phyloP scores from a whole-genome alignment of 108 stramenopile species.

The Pseudonitzschia multiseries region DNA sequence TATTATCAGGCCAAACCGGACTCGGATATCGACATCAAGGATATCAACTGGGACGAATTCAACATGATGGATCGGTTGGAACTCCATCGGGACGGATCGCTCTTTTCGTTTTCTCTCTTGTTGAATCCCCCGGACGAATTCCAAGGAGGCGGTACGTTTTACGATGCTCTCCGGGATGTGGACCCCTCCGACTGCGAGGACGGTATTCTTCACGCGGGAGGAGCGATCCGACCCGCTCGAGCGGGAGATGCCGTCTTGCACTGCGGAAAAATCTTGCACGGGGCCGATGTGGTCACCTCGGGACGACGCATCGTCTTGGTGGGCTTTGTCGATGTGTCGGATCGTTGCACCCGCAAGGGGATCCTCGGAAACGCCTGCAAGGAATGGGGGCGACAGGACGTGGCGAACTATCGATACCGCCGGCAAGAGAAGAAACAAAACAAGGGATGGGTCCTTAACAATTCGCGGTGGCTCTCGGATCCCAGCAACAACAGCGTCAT shows the following conservation, averaged over 20 bases:
- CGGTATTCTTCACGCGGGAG: constrained; percentile 37
- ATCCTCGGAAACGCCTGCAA: constrained; percentile 48
- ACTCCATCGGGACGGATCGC: too few species aligned
- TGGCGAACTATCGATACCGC: constrained; percentile 39
- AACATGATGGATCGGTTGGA: constrained; percentile 51
- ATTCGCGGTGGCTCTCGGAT: constrained; percentile 41
- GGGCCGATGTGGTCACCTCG: constrained; percentile 62
- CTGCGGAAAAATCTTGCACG: constrained; percentile 72
- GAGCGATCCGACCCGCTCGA: constrained; percentile 44
- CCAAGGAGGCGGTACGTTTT: constrained; percentile 75
- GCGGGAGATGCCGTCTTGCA: constrained; percentile 66
- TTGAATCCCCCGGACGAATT: constrained; percentile 55
- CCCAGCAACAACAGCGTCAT: constrained; percentile 4
- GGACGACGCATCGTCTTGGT: constrained; percentile 67
- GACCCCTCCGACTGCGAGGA: neutral
- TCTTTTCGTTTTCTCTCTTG: too few species aligned
- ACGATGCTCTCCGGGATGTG: constrained; percentile 69
- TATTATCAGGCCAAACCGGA: too few species aligned
- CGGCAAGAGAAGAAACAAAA: constrained; percentile 27
- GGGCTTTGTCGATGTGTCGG: constrained; percentile 71
- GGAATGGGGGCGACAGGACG: constrained; percentile 78
- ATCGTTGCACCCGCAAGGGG: constrained; percentile 47
- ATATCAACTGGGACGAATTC: too few species aligned
- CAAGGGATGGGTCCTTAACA: constrained; percentile 48
- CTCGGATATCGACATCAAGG: too few species aligned